These are phyloP conservation scores for Ambrosia artemisiifolia DNA, from an alignment of 129 eudicot species.

Conservation along the genomic window DNA sequence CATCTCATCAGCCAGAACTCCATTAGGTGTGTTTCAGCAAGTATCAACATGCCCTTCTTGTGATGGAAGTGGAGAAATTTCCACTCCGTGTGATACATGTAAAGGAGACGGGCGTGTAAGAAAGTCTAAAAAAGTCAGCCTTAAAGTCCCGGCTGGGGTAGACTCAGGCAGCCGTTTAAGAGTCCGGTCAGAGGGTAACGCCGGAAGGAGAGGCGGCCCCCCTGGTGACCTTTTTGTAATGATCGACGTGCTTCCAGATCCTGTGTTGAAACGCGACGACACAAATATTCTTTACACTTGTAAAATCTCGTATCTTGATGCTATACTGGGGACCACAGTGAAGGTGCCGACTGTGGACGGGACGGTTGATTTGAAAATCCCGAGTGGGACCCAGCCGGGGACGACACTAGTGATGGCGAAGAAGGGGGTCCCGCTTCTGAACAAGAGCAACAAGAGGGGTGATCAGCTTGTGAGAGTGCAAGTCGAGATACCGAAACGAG, in stretches of 20 bases:
- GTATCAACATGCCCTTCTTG: conserved; percentile 74
- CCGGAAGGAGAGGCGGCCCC: conserved; percentile 83
- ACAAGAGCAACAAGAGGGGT: conserved; percentile 67
- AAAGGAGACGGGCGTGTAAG: conserved; percentile 73
- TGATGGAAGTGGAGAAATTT: conserved; percentile 66
- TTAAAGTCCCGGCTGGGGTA: conserved; percentile 91
- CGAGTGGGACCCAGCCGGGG: conserved; percentile 92
- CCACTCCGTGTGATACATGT: conserved; percentile 76
- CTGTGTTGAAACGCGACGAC: conserved; percentile 74
- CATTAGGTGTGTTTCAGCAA: conserved; percentile 84
- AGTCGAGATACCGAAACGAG: conserved; percentile 78
- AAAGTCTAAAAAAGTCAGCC: conserved; percentile 65
- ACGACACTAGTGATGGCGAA: conserved; percentile 81
- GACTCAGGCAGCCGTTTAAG: conserved; percentile 77
- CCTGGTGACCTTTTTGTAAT: conserved; percentile 80
- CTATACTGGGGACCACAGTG: conserved; percentile 71
- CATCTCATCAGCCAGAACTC: conserved; percentile 70
- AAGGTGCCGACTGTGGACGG: conserved; percentile 95
- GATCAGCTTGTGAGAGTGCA: conserved; percentile 94
- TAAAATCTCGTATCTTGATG: conserved; percentile 72
- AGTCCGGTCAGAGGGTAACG: conserved; percentile 78
- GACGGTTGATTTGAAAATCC: conserved; percentile 68
- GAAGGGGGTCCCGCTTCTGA: conserved; percentile 75
- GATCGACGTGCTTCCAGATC: conserved; percentile 69
- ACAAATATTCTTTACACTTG: conserved; percentile 71